Evolutionary conservation across 768 basidiomycete species (phyloP).

Genomic region (Naganishia antarctica): DNA sequence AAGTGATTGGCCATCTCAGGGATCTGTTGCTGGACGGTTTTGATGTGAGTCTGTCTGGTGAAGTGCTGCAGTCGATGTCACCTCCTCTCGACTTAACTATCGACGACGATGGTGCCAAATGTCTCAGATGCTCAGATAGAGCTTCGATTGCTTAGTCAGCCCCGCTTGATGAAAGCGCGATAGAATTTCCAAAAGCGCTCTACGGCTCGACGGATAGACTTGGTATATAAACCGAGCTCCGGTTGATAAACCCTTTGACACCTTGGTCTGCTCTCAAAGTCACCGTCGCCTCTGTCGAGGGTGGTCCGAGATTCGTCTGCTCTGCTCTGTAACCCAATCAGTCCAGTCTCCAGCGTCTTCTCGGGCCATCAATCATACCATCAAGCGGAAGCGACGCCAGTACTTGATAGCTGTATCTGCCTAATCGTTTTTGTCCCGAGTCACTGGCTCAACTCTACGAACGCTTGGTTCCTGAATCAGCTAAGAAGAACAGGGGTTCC

Average conservation of each 20-base stretch:
- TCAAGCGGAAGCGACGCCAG: neutral
- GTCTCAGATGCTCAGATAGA: neutral
- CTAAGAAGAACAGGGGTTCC: constrained; percentile 14
- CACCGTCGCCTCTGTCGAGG: neutral
- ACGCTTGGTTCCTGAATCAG: constrained; percentile 24
- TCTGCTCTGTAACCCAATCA: constrained; percentile 1
- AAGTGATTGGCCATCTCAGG: too few relatives aligned
- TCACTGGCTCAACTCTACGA: constrained; percentile 17
- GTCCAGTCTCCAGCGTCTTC: neutral
- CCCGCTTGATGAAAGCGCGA: constrained; percentile 1
- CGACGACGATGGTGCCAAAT: neutral
- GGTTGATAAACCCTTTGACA: neutral
- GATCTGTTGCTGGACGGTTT: too few relatives aligned
- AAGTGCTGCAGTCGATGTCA: too few relatives aligned
- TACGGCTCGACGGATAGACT: neutral
- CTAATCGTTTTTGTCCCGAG: constrained; percentile 21
- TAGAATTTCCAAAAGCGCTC: too few relatives aligned
- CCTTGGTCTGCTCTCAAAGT: neutral
- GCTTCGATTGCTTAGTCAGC: constrained; percentile 5
- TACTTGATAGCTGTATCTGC: constrained; percentile 15
- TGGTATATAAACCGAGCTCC: neutral
- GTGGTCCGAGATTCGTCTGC: neutral
- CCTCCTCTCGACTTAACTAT: too few relatives aligned
- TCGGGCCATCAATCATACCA: neutral
- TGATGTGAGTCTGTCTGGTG: too few relatives aligned